A percentile compares a stretch with the other conserved stretches of the same genome.
These are phyloP conservation scores for Xylariaceae sp. DNA, from an alignment of 2,329 filamentous ascomycete species.

Conservation along the genomic window DNA sequence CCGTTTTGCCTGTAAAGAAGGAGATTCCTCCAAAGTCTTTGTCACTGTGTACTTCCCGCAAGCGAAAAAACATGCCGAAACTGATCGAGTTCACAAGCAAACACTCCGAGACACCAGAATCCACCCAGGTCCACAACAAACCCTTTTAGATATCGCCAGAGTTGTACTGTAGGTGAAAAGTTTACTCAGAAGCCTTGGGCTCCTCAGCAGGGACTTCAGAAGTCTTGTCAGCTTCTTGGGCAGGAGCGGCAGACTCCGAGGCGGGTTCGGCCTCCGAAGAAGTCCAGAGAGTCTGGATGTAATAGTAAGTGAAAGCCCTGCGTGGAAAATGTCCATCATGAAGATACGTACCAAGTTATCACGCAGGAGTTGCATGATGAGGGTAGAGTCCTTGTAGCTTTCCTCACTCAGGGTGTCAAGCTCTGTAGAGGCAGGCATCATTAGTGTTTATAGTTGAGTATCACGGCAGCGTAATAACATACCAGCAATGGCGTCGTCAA, in stretches of 20 bases:
- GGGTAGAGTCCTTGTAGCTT: conserved; percentile 98
- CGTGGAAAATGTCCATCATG: background rate
- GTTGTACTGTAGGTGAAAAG: conserved; percentile 32
- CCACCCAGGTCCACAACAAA: conserved; percentile 44
- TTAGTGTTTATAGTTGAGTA: conserved; percentile 21
- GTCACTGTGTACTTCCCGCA: conserved; percentile 41
- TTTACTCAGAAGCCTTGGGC: conserved; percentile 62
- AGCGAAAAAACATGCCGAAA: conserved; percentile 45
- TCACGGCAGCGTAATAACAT: conserved; percentile 17
- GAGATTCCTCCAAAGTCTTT: conserved; percentile 32
- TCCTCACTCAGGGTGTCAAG: conserved; percentile 96
- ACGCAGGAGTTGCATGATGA: conserved; percentile 97
- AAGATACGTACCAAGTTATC: conserved; percentile 74
- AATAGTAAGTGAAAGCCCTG: background rate
- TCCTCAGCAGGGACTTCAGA: conserved; percentile 56
- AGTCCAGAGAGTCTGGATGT: conserved; percentile 86
- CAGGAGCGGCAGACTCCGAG: conserved; percentile 48
- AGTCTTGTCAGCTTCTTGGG: conserved; percentile 52
- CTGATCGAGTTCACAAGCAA: conserved; percentile 49
- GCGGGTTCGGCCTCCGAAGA: conserved; percentile 89
- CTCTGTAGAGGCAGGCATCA: conserved; percentile 47
- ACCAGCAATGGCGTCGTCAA: conserved; percentile 90
- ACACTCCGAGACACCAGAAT: conserved; percentile 58
- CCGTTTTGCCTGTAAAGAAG: conserved; percentile 29
- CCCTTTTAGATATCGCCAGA: conserved; percentile 39